Base-by-base conservation (phyloP, 164 flowering plant genomes). In the Brasenia schreberi region DNA sequence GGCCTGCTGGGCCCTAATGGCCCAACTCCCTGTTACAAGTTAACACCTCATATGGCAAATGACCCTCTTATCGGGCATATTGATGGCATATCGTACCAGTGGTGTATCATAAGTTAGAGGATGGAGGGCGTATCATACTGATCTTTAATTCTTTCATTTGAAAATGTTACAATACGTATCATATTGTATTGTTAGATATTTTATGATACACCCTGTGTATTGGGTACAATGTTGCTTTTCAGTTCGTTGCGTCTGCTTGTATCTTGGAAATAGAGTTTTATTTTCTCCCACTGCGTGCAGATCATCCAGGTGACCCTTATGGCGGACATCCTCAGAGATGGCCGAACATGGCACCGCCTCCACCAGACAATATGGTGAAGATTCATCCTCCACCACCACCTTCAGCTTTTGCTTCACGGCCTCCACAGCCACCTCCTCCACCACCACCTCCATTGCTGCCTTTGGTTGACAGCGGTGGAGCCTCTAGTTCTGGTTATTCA, bases 401-500 rank as follows among this genome's bases (percentile, higher is more conserved):
- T 18, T 85, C 84, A 12, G 67, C 78, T 27, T 69, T 65, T 65
- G 79, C 84, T 33, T 77, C 85, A 49, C 71, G 79, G 12, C 85
- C 85, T 7, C 82, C 78, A 4, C 73, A 53, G 5, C 72, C 85
- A 17, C 76, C 79, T 19, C 19, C 45, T 7, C 82, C 85, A 17
- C 76, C 79, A 18, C 19, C 45, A 6, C 82, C 78, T 0, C 81
- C 82, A 0, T 79, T 82, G 12, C 79, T 84, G 6, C 83, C 87
- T 64, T 71, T 76, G 68, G 70, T 71, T 66, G 79, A 75, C 79
- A 85, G 88, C 77, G 84, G 89, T 66, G 86, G 90, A 49, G 89
- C 84, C 59, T 86, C 94, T 66, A 87, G 79, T 52, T 84, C 93
- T 17, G 83, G 82, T 63, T 84, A 83, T 72, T 85, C 98, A 3